Evolutionary conservation across 805 yeast genomes (phyloP).

Genomic region (Metschnikowia amazonensis): DNA sequence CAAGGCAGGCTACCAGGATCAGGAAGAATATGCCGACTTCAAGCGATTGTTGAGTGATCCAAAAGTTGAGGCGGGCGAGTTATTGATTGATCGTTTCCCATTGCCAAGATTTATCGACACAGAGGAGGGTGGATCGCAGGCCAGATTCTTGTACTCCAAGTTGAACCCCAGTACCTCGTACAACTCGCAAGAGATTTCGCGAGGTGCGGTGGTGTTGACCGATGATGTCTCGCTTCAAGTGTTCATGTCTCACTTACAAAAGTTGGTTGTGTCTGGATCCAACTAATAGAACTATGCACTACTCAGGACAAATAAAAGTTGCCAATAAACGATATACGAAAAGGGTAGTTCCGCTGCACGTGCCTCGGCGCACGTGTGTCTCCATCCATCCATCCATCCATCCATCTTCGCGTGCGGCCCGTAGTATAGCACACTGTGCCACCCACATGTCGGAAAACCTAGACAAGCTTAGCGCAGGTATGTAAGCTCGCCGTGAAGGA

Average conservation of each 20-base stretch:
- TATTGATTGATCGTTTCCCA: constrained; percentile 92
- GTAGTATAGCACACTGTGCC: neutral
- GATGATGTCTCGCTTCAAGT: constrained; percentile 95
- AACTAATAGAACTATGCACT: constrained; percentile 18
- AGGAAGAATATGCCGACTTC: constrained; percentile 84
- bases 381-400: no score
- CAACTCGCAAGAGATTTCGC: constrained; percentile 52
- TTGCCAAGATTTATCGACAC: constrained; percentile 96
- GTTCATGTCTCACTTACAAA: constrained; percentile 91
- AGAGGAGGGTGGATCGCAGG: constrained; percentile 98
- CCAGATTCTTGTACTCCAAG: constrained; percentile 91
- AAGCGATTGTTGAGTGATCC: constrained; percentile 85
- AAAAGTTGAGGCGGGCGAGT: constrained; percentile 84
- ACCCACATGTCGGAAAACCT: constrained; percentile 1
- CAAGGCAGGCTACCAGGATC: constrained; percentile 89
- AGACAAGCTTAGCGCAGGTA: constrained; percentile 21
- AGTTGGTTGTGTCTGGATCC: constrained; percentile 66
- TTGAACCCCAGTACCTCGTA: constrained; percentile 90
- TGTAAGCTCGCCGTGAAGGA: no score
- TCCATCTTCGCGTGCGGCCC: neutral
- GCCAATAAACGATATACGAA: neutral
- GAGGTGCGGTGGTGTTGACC: constrained; percentile 80
- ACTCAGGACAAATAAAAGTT: neutral
- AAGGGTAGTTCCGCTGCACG: neutral
- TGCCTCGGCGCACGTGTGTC: neutral